phyloP scores from a whole-genome alignment of 2,329 filamentous ascomycete genomes.

The Zopfia rhizophila region DNA sequence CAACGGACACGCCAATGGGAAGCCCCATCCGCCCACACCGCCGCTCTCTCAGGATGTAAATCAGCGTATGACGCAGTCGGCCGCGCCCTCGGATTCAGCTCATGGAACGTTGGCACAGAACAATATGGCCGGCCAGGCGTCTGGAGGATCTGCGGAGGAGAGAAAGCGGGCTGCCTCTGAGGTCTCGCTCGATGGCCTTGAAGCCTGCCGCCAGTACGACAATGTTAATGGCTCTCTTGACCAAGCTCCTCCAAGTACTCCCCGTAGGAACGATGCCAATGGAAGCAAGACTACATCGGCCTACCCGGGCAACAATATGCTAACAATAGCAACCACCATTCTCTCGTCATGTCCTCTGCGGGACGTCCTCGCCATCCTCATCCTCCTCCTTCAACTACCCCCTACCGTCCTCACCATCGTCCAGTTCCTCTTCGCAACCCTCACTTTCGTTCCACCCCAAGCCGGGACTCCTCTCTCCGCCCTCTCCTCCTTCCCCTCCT shows the following conservation, averaged over 20 bases:
- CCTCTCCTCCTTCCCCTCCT: conserved; percentile 77
- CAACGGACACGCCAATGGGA: conserved; percentile 56
- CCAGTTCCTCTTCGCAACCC: conserved; percentile 89
- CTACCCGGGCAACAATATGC: conserved; percentile 73
- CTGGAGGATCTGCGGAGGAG: conserved; percentile 24
- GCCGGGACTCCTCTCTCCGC: conserved; percentile 79
- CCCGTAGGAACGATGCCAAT: conserved; percentile 75
- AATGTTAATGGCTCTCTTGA: conserved; percentile 43
- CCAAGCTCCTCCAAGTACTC: conserved; percentile 49
- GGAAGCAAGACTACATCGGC: conserved; percentile 71
- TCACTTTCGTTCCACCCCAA: conserved; percentile 87
- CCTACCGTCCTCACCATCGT: conserved; percentile 88
- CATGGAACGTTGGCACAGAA: conserved; percentile 12
- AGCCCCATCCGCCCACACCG: conserved; percentile 50
- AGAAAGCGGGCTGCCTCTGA: conserved; percentile 56
- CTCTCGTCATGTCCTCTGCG: conserved; percentile 89
- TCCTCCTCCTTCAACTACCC: conserved; percentile 92
- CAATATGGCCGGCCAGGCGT: conserved; percentile 18
- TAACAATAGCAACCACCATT: conserved; percentile 85
- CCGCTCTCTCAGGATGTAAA: conserved; percentile 47
- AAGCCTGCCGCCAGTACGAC: conserved; percentile 46
- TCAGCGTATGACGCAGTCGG: conserved; percentile 18
- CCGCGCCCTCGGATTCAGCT: conserved; percentile 25
- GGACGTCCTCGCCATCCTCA: conserved; percentile 96
- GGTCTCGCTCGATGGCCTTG: conserved; percentile 54